Evolutionary conservation across 176 grass and related monocot genomes (phyloP), one percentile per base, ranked within the genome.

Genomic region (Carex pumila): DNA sequence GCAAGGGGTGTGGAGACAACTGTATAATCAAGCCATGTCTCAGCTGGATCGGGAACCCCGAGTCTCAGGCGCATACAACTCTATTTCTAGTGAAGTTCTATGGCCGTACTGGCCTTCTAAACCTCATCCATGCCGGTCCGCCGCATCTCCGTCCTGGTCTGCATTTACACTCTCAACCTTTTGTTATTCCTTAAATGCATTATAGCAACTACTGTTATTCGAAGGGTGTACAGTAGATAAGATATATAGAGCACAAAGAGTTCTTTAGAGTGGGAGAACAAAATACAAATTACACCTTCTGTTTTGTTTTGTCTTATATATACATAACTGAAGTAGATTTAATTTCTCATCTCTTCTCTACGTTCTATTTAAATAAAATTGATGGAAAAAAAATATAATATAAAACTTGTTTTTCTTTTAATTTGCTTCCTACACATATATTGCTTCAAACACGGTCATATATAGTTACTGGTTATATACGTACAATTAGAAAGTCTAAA

Each of bases 81-180:
- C 80, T 65, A 6, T 82, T 82, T 52, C 61, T 82, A 3, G 59
- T 61, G 6, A 82, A 82, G 61, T 82, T 82, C 43, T 82, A 82
- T 10, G 80, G 80, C 60, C 80, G 80, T 82, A 61, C 80, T 21
- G 80, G 59, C 15, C 80, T 82, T 53, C 59, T 65, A 12, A 82
- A 65, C 45, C 80, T 82, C 37, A 21, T 82, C 25, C 3, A 14
- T 65, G 37, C 56, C 2, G 80, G 80, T 29, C 37, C 80, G 0
- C 80, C 10, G 4, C 60, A 82, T 65, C 61, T 49, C 25, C 80
- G 61, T 66, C 80, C 80, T 4, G 80, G 80, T 82, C 18, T 10
- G 80, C 67, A 43, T 61, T 55, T 21, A 19, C 5, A 62, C 37
- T 45, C 7, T 75, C 4, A 31, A 5, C 22, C 0, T 53, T 13